phyloP scores from a whole-genome alignment of 805 yeast species.

The Soucietia sequanensis region DNA sequence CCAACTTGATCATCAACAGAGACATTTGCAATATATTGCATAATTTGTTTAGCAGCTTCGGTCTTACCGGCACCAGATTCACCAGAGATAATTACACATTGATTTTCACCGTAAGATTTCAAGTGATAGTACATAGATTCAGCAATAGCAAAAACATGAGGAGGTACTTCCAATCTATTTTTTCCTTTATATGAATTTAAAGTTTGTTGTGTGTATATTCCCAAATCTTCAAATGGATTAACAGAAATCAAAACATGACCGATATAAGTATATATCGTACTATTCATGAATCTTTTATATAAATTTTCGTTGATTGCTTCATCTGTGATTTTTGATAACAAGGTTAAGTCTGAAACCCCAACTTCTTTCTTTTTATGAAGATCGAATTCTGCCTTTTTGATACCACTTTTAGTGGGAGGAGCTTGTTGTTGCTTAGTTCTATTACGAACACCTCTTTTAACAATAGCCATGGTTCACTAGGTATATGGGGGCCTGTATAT shows the following conservation, averaged over 20 bases:
- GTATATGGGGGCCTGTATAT: no score
- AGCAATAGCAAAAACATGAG: conserved; percentile 97
- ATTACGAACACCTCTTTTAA: conserved; percentile 69
- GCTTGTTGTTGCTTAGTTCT: conserved; percentile 45
- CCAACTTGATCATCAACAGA: conserved; percentile 53
- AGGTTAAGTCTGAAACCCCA: conserved; percentile 94
- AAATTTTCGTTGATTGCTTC: conserved; percentile 90
- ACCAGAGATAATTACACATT: conserved; percentile 96
- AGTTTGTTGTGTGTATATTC: conserved; percentile 83
- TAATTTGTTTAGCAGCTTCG: conserved; percentile 95
- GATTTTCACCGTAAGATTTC: conserved; percentile 91
- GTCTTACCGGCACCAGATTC: conserved; percentile 99
- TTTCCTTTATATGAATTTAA: conserved; percentile 81
- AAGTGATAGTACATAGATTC: conserved; percentile 94
- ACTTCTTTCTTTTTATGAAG: conserved; percentile 88
- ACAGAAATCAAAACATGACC: conserved; percentile 95
- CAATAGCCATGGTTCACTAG: conserved; percentile 60
- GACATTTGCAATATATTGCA: conserved; percentile 94
- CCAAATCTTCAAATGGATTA: conserved; percentile 94
- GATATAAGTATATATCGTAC: conserved; percentile 86
- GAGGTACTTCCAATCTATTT: conserved; percentile 94
- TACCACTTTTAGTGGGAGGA: conserved; percentile 58
- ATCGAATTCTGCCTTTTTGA: conserved; percentile 88
- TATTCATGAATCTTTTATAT: conserved; percentile 84
- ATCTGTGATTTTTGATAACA: conserved; percentile 84